Base-by-base conservation (phyloP, 371 early-diverging fungal genomes). In the Mucor irregularis region DNA sequence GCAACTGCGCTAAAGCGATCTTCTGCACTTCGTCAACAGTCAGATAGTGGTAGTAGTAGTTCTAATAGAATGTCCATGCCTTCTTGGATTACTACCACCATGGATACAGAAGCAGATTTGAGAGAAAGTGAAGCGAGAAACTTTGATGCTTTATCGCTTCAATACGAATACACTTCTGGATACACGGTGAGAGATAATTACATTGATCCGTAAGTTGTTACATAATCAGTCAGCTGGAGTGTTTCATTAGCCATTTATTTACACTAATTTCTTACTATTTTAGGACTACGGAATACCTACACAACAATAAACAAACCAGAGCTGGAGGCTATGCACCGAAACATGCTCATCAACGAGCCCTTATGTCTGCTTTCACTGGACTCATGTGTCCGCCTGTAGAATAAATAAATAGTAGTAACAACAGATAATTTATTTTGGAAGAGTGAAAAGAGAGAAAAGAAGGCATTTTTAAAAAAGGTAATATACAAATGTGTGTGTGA, bases 251-350 rank as follows among this genome's bases (percentile, higher is more conserved):
- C 1, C 17, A 31, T 39, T 60, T 31, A 34, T 16, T 49, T 47
- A 29, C n/a, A 53, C 31, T 5, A 7, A 31, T 43, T 43, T 43
- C n/a, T 26, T 43, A n/a, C 19, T 14, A 7, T 14, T 39, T 6
- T 62, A 78, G 78, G 29, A 30, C 72, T 13, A 73, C 74, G 9
- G 79, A 78, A 22, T 71, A 75, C 49, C 42, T 78, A 5, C 53
- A 69, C 37, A 68, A 64, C 31, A 72, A 69, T 51, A 76, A 71
- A 46, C 54, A 62, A 39, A 66, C 74, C 11, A 64, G 71, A 33
- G 84, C 86, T 1, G 86, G 86, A 42, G 86, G 86, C 13, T 86
- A 76, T 63, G 68, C 71, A 11, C 62, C 81, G 3, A 74, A 63
- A 10, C 81, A 76, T 63, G 81, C 80, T 5, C 80, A 78, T 50